These are phyloP conservation scores for Komagataella populi DNA, from an alignment of 805 yeast species.

Conservation along the genomic window DNA sequence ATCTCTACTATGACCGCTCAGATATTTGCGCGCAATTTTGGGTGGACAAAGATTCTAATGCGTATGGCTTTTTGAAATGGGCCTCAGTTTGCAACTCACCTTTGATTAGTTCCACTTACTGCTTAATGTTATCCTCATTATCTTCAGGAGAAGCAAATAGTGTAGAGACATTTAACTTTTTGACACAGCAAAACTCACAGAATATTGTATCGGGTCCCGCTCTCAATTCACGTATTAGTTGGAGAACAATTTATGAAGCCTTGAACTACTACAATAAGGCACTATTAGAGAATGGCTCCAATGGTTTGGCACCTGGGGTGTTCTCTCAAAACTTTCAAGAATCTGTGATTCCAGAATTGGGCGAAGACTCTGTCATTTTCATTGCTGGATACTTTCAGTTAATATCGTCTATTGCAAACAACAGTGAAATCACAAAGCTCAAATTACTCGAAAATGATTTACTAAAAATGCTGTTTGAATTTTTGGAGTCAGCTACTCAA, in stretches of 20 bases:
- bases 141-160: slow-evolving; percentile 48
- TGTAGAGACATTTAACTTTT: slow-evolving; percentile 32
- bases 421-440: slow-evolving; percentile 20
- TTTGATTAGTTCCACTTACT: slow-evolving; percentile 69
- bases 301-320: neutral
- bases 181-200: slow-evolving; percentile 18
- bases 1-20: slow-evolving; percentile 50
- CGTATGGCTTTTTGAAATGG: slow-evolving; percentile 81
- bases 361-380: slow-evolving; percentile 69
- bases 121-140: slow-evolving; percentile 66
- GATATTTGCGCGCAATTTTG: slow-evolving; percentile 49
- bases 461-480: slow-evolving; percentile 12
- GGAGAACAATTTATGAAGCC: slow-evolving; percentile 22
- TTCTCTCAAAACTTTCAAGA: neutral
- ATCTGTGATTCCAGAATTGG: slow-evolving; percentile 33
- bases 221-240: slow-evolving; percentile 14
- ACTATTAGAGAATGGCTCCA: slow-evolving; percentile 6
- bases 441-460: slow-evolving; percentile 19
- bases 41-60: slow-evolving; percentile 49
- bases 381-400: slow-evolving; percentile 64
- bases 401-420: slow-evolving; percentile 35
- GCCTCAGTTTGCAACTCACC: slow-evolving; percentile 69
- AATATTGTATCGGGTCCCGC: slow-evolving; percentile 5
- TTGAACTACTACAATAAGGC: slow-evolving; percentile 17
- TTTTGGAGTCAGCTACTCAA: slow-evolving; percentile 13